A percentile compares a stretch with the other conserved stretches of the same genome.
phyloP scores from a whole-genome alignment of 345 rosid species.

The Brassica juncea region DNA sequence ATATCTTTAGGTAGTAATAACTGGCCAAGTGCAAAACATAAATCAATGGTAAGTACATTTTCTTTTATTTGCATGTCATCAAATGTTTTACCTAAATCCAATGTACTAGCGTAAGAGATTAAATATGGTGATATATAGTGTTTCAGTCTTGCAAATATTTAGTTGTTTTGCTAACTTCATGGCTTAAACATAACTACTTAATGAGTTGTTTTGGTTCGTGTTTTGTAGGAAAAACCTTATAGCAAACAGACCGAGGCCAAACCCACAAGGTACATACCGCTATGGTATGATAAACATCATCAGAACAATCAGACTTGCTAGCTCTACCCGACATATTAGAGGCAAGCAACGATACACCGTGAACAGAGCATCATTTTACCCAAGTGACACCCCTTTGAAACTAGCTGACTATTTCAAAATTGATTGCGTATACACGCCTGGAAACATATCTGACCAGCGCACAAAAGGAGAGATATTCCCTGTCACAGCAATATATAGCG shows the following conservation, averaged over 20 bases:
- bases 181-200: neutral
- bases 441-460: neutral
- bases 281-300: neutral
- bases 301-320: neutral
- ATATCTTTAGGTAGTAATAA: neutral
- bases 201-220: neutral
- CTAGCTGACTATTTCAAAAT: neutral
- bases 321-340: neutral
- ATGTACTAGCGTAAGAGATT: neutral
- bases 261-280: neutral
- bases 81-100: neutral
- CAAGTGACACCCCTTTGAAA: neutral
- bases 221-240: neutral
- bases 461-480: neutral
- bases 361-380: neutral
- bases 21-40: neutral
- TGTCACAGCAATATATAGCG: neutral
- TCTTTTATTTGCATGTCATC: neutral
- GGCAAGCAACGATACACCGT: neutral
- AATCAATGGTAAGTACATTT: neutral
- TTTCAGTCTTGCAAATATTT: neutral
- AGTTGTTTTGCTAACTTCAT: neutral
- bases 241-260: neutral
- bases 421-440: neutral
- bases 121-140: neutral